Percentiles rank a stretch among this genome's conserved stretches.
phyloP scores from a whole-genome alignment of 257 asterid species.

The Gynochthodes officinalis region DNA sequence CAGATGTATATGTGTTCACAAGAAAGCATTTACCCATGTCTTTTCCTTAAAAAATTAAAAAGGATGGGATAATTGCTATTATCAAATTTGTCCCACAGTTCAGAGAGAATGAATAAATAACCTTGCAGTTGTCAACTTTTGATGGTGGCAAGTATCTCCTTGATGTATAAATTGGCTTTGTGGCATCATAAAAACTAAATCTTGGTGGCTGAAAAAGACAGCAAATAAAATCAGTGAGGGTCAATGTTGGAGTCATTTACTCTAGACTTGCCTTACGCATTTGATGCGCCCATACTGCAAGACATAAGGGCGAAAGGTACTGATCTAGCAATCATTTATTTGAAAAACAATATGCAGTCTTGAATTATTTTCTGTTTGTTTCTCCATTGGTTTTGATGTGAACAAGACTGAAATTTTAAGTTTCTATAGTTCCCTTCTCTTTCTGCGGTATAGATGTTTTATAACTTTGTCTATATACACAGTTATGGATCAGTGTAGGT shows the following conservation, averaged over 20 bases:
- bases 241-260: neutral
- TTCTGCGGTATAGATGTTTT: neutral
- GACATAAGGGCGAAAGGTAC: neutral
- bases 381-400: neutral
- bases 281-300: neutral
- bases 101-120: slow-evolving; percentile 16
- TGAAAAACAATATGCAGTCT: neutral
- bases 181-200: slow-evolving; percentile 91
- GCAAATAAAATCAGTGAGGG: neutral
- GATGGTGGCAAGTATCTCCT: slow-evolving; percentile 97
- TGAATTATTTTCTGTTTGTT: neutral
- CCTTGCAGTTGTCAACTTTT: slow-evolving; percentile 86
- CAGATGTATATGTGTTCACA: slow-evolving; percentile 21
- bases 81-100: neutral
- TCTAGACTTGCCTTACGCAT: no score
- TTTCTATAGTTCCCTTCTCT: neutral
- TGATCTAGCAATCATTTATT: neutral
- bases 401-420: neutral
- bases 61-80: neutral
- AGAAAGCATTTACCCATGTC: neutral
- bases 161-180: slow-evolving; percentile 91
- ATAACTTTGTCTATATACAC: no score
- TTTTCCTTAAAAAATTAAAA: neutral
- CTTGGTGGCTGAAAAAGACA: slow-evolving; percentile 71
- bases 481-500: neutral